Percentiles rank a stretch among this genome's conserved stretches.
Evolutionary conservation across 768 basidiomycete genomes (phyloP).

Genomic region (Amanita inopinata): DNA sequence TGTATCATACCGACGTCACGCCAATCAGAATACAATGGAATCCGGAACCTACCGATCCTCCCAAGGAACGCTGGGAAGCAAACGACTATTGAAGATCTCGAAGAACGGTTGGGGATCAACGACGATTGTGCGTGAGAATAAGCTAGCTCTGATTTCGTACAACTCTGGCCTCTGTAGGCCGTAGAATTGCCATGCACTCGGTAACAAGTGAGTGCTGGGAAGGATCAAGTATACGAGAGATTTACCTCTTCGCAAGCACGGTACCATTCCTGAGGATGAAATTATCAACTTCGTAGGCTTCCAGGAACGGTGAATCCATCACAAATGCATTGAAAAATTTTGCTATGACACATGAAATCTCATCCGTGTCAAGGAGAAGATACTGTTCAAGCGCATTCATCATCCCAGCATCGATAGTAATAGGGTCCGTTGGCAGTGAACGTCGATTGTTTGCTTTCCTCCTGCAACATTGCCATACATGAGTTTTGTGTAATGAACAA

Average conservation of each 20-base stretch:
- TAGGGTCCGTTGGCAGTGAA: constrained; percentile 39
- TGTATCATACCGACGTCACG: constrained; percentile 15
- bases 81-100: constrained; percentile 31
- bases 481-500: background rate
- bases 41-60: constrained; percentile 38
- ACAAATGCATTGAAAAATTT: constrained; percentile 57
- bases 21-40: background rate
- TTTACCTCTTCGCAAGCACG: constrained; percentile 52
- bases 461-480: constrained; percentile 22
- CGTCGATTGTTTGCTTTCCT: constrained; percentile 35
- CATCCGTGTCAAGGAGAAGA: constrained; percentile 35
- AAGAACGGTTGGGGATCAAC: constrained; percentile 59
- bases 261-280: constrained; percentile 57
- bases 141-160: constrained; percentile 38
- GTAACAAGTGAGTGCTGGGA: constrained; percentile 3
- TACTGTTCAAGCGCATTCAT: constrained; percentile 45
- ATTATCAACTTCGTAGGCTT: constrained; percentile 62
- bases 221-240: background rate
- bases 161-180: constrained; percentile 49
- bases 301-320: constrained; percentile 48
- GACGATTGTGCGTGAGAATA: constrained; percentile 49
- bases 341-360: constrained; percentile 41
- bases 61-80: constrained; percentile 30
- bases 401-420: constrained; percentile 50
- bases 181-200: constrained; percentile 63